phyloP scores from a whole-genome alignment of 2,329 filamentous ascomycete genomes.

The Trichoderma sp. region DNA sequence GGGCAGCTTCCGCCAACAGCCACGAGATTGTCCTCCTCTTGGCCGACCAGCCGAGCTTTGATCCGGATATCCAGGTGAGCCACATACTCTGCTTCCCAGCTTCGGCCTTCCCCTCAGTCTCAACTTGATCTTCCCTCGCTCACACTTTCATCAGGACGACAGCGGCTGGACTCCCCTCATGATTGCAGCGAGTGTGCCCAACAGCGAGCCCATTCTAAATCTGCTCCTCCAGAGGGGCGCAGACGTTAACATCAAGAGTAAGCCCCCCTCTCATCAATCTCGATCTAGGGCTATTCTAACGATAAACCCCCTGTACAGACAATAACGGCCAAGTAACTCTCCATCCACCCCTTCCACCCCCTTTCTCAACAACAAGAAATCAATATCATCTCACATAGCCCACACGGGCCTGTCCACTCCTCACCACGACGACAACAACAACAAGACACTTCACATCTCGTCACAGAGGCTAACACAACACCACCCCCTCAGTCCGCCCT shows the following conservation, averaged over 20 bases:
- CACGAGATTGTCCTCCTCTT: constrained; percentile 74
- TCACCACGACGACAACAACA: too few relatives aligned
- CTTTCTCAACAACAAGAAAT: too few relatives aligned
- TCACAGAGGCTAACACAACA: background rate
- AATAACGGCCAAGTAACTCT: constrained; percentile 63
- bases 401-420: background rate
- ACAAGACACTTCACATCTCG: too few relatives aligned
- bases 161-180: constrained; percentile 83
- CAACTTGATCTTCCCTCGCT: background rate
- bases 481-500: constrained; percentile 67
- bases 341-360: background rate
- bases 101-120: background rate
- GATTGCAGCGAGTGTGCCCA: constrained; percentile 76
- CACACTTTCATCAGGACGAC: constrained; percentile 57
- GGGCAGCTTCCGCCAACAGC: constrained; percentile 85
- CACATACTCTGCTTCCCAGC: background rate
- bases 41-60: constrained; percentile 71
- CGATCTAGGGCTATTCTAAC: background rate
- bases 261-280: constrained; percentile 29
- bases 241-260: constrained; percentile 73
- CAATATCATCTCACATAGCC: background rate
- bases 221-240: constrained; percentile 70
- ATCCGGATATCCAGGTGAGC: constrained; percentile 75
- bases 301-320: constrained; percentile 48
- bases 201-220: constrained; percentile 68